Evolutionary conservation across 139 green algal genomes (phyloP).

Genomic region (Pleodorina starrii): DNA sequence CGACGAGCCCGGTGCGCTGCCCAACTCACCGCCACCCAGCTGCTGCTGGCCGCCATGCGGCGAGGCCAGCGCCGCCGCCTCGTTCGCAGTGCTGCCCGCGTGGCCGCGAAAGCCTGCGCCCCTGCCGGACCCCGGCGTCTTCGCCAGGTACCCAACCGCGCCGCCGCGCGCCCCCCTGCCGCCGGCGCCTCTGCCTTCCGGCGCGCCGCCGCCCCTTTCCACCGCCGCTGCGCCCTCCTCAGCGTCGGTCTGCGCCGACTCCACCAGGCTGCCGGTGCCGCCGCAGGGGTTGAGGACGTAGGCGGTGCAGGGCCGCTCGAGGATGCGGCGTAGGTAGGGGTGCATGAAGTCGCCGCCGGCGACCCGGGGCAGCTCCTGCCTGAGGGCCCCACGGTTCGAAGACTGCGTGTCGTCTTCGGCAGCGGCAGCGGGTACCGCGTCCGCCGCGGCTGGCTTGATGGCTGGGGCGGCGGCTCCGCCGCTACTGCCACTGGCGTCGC

Average conservation of each 20-base stretch:
- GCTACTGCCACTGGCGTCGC: too few species aligned
- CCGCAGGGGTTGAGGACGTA: constrained; percentile 60
- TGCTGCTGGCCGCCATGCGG: neutral
- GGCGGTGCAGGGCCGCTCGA: constrained; percentile 53
- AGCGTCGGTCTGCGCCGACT: constrained; percentile 17
- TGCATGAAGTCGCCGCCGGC: constrained; percentile 66
- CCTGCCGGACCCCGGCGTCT: neutral
- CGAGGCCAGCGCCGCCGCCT: neutral
- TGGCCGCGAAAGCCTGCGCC: neutral
- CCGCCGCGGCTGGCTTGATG: neutral
- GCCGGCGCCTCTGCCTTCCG: neutral
- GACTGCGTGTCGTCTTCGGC: constrained; percentile 22
- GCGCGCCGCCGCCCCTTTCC: neutral
- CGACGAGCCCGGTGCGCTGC: too few species aligned
- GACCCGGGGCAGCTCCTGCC: neutral
- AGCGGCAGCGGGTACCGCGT: neutral
- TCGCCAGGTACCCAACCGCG: neutral
- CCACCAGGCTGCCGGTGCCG: constrained; percentile 29
- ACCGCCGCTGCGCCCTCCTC: neutral
- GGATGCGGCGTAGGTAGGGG: constrained; percentile 72
- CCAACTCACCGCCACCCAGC: neutral
- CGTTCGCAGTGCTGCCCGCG: neutral
- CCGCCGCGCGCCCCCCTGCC: neutral
- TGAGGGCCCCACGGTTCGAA: neutral
- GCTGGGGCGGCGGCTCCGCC: neutral